phyloP scores from a whole-genome alignment of 805 yeast genomes.

The Geotrichum ghanense region DNA sequence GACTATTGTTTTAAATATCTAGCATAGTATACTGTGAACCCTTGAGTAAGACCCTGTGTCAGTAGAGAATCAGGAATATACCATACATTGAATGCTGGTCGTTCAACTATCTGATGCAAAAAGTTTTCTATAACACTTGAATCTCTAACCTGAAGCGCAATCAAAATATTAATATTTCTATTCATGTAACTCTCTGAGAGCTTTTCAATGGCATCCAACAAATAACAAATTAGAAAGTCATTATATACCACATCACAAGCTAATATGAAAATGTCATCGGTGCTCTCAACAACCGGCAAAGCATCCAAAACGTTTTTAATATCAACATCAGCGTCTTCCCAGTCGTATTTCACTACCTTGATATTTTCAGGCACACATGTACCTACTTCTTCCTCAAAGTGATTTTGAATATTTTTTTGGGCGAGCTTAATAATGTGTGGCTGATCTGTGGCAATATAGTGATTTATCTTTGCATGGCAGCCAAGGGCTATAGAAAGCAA shows the following conservation, averaged over 20 bases:
- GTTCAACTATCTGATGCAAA: conserved; percentile 24
- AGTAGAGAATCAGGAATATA: conserved; percentile 11
- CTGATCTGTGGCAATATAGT: conserved; percentile 51
- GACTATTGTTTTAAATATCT: background rate
- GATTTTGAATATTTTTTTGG: conserved; percentile 31
- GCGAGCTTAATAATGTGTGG: conserved; percentile 39
- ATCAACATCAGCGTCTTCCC: conserved; percentile 42
- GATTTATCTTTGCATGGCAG: conserved; percentile 16
- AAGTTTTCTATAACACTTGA: conserved; percentile 38
- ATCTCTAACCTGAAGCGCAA: conserved; percentile 47
- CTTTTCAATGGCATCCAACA: conserved; percentile 32
- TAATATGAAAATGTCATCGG: conserved; percentile 31
- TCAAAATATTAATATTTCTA: conserved; percentile 23
- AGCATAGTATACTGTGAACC: conserved; percentile 11
- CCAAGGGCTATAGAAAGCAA: conserved; percentile 34
- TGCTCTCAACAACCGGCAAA: conserved; percentile 7
- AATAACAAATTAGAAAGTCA: conserved; percentile 41
- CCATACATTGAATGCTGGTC: conserved; percentile 22
- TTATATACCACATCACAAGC: conserved; percentile 62
- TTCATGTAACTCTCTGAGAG: background rate
- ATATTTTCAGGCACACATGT: conserved; percentile 4
- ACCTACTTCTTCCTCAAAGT: conserved; percentile 2
- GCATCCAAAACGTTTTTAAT: conserved; percentile 14
- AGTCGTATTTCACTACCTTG: conserved; percentile 45
- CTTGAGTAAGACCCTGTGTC: conserved; percentile 8